Evolutionary conservation across 73 alveolate species (phyloP), one percentile per base, ranked within the genome.

Genomic region (Uronychia setigera): DNA sequence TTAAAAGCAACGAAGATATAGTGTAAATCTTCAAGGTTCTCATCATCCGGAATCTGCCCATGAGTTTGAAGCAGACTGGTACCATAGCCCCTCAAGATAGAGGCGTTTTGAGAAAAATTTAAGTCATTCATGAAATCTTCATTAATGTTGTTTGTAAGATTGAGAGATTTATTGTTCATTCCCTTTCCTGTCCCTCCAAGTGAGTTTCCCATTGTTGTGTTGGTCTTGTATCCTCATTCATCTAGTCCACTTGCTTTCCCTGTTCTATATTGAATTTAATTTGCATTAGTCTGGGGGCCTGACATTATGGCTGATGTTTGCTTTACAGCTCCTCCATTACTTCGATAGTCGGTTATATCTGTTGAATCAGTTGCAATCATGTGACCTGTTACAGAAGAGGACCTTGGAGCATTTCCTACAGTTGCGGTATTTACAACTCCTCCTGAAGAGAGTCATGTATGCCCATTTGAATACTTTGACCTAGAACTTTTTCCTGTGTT

Each of bases 41-140:
- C 67, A 19, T 46, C 67, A 46, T 46, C 67, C 5, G 67, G 67
- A 46, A 46, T 46, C 67, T 46, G 19, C n/a, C 67, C 67, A 19
- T 46, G 67, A 46, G 67, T 46, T 19, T 46, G 67, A 11, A 46
- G 67, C 67, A 46, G 19, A 19, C 67, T 46, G 19, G 67, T 46
- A 19, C 67, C 67, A 46, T 46, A 46, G 5, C 67, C 67, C n/a
- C 67, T 5, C 5, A 46, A 19, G 67, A 46, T 5, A 5, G 67
- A 46, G n/a, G 19, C 67, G 67, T 46, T 46, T 19, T 46, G 67
- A 5, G 67, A 46, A 19, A 46, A 46, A 19, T 46, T 46, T 19
- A 46, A 46, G 67, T 46, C 67, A 46, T 46, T 46, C 67, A 46
- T 46, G 67, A 46, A 46, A 46, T 46, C 67, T 46, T 46, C 67